Evolutionary conservation across 1,284 basidiomycete genomes (phyloP).

Genomic region (Naganishia cerealis): DNA sequence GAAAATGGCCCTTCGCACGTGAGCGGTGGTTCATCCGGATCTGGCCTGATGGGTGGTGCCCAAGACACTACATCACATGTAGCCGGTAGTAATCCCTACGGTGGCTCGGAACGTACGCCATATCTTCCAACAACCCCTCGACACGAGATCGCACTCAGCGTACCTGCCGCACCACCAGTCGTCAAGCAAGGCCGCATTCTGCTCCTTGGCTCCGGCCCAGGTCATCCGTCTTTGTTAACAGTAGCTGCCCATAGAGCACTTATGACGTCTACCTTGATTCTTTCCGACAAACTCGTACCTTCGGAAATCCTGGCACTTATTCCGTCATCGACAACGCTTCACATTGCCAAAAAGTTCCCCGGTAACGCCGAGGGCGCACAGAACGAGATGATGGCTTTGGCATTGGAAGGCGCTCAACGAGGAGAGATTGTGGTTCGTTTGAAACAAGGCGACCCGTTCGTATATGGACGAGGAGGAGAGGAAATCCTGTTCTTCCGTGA

Average conservation of each 20-base stretch:
- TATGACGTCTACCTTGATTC: slow-evolving; percentile 74
- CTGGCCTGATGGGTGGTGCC: neutral
- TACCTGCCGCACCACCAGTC: slow-evolving; percentile 34
- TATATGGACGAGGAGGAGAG: slow-evolving; percentile 91
- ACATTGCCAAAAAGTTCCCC: slow-evolving; percentile 93
- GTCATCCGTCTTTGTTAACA: slow-evolving; percentile 88
- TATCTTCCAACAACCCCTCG: slow-evolving; percentile 27
- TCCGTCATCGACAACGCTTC: slow-evolving; percentile 62
- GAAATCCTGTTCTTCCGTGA: slow-evolving; percentile 87
- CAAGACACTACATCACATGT: neutral
- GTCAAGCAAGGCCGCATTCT: slow-evolving; percentile 67
- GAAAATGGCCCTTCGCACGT: slow-evolving; percentile 38
- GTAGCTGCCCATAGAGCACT: slow-evolving; percentile 79
- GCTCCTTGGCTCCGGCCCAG: slow-evolving; percentile 90
- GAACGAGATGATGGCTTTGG: slow-evolving; percentile 87
- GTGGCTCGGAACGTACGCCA: slow-evolving; percentile 19
- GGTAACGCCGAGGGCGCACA: slow-evolving; percentile 95
- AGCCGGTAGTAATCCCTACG: neutral
- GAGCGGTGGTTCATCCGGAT: neutral
- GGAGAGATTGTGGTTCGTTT: slow-evolving; percentile 88
- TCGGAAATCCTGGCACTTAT: slow-evolving; percentile 83
- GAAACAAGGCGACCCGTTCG: slow-evolving; percentile 94
- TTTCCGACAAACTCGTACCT: slow-evolving; percentile 97
- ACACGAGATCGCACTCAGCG: slow-evolving; percentile 39
- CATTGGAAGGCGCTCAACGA: slow-evolving; percentile 72